Evolutionary conservation across 2,329 filamentous ascomycete genomes (phyloP), one percentile per base, ranked within the genome.

Genomic region (Exophiala aquamarina): DNA sequence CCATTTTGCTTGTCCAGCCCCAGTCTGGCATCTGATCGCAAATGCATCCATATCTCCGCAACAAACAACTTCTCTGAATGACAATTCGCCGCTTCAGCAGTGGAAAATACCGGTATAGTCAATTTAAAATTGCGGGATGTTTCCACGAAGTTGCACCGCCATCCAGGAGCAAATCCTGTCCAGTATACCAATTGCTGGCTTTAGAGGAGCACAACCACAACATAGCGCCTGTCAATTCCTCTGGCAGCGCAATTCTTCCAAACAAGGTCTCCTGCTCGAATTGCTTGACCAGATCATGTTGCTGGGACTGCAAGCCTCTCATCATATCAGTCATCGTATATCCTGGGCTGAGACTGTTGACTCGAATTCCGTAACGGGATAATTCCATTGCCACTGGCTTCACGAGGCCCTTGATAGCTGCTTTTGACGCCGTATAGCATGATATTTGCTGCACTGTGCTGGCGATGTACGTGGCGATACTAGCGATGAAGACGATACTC

Each of bases 341-440:
- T 19, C 63, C 63, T 3, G 63, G 63, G 43, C 52, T 57, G 4
- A 66, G 43, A 31, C 50, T 58, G 50, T 66, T 66, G 47, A 65
- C 62, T 17, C 62, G 57, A 38, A 66, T 65, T 7, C 58, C 59
- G 44, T 60, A 54, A 54, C 14, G 31, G n/a, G 50, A 35, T 38
- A 56, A 29, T 32, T 56, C 59, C 65, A 68, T 47, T 2, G 86
- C 83, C 67, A 89, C 84, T 54, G 78, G 82, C 64, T 86, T 83
- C 56, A 86, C 83, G 66, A 89, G 86, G 7, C 83, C 84, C 66
- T 88, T 85, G 50, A 89, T 82, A 23, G 86, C 82, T 57, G 84
- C 86, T 74, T 89, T 90, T 65, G 77, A 82, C 5, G 81, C 84
- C 14, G 84, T 85, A 73, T 89, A 89, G 33, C 57, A 59, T 6